Base-by-base conservation (phyloP, 2,329 filamentous ascomycete genomes). In the Apiospora malaysiana region DNA sequence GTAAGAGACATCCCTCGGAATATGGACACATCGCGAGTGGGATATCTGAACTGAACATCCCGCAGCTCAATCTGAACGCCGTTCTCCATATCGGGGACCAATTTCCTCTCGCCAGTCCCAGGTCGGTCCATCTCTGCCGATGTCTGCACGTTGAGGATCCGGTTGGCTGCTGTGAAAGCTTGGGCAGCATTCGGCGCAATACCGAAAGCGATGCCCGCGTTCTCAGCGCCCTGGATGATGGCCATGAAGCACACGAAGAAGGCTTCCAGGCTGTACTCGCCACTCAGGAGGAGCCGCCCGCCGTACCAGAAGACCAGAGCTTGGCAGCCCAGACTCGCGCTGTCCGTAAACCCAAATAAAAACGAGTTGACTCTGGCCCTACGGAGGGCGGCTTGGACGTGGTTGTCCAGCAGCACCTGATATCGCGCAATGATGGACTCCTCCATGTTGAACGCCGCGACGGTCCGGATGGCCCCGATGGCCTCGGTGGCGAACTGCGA, bases 401-500 rank as follows among this genome's bases (percentile, higher is more conserved):
- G 91, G 1, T 83, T 77, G 2, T 82, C 77, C 10, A 93, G 84
- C 1, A 93, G 83, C 0, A 73, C 77, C 32, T 86, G 81, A 74
- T 93, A 94, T 42, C 90, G 85, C 4, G 84, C 76, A 46, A 86
- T 83, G 71, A 93, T 92, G n/a, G 84, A 82, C 70, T 89, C 83
- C 77, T 94, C 92, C 77, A 94, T 86, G 1, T 89, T 91, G 18
- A 94, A 82, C 0, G 90, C 86, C 0, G 89, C 83, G 3, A 94
- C 92, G 0, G 92, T 94, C 12, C 92, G 85, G 77, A 93, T 92
- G 0, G 91, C 91, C 1, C 89, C 87, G 47, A 94, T 91, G 10
- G 91, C 88, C 78, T 94, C 92, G 0, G 91, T 87, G 0, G 91
- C 92, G 74, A 93, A 93, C 76, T 92, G 88, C 23, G 91, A 92